Base-by-base conservation (phyloP, 768 basidiomycete genomes). In the Tulasnella sp. region DNA sequence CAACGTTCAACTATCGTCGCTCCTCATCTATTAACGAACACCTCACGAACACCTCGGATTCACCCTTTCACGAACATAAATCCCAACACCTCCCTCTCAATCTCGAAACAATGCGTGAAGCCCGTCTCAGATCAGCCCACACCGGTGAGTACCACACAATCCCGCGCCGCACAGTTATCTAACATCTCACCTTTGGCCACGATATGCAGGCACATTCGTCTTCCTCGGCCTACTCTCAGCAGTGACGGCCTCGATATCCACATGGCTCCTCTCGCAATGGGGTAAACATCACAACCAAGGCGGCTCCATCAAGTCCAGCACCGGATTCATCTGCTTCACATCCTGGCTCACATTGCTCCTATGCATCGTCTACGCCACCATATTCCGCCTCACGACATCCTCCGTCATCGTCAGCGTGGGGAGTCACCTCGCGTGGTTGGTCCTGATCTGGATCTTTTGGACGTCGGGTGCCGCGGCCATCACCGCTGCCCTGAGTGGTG, bases 391-490 rank as follows among this genome's bases (percentile, higher is more conserved):
- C 61, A 71, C 76, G 19, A 72, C 80, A 10, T 61, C 61, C n/a
- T 76, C 72, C 24, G 60, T 80, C 29, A 49, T 84, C 56, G 81
- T 79, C 44, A 86, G 82, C 67, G 78, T 88, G 27, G 75, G 76
- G 53, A 76, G 80, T 44, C 85, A 89, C 70, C 70, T 78, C 27
- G 62, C 80, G 61, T 85, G 81, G 71, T 70, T 88, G 51, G 60
- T 75, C 51, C 13, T 89, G 19, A 86, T 86, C 1, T 89, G 86
- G 85, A 75, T 89, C 38, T 75, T 88, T 61, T 91, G 88, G 88
- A 75, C 80, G 2, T 81, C 86, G 0, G 86, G 77, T 1, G 85
- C 86, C 1, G 83, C 85, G 1, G 76, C 84, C 1, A 76, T 89
- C 48, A 88, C 88, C 1, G 71, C 78, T 19, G 70, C 77, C 24